phyloP scores from a whole-genome alignment of 129 eudicot genomes.

The Ambrosia trifida region DNA sequence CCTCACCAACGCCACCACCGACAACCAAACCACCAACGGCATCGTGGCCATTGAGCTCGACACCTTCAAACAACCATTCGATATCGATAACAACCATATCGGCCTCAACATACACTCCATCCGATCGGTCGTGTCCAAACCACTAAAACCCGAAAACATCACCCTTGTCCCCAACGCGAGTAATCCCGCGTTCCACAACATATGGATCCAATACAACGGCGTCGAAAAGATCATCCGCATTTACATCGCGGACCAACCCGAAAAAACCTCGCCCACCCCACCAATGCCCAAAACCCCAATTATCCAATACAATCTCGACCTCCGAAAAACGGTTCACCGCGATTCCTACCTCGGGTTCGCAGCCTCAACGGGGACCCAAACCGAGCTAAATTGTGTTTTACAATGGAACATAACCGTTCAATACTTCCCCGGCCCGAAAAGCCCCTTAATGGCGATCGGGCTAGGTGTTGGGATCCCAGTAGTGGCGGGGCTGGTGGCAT shows the following conservation, averaged over 20 bases:
- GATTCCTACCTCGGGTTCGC: slow-evolving; percentile 74
- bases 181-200: slow-evolving; percentile 37
- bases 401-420: slow-evolving; percentile 72
- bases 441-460: slow-evolving; percentile 28
- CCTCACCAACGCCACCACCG: slow-evolving; percentile 56
- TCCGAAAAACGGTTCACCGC: slow-evolving; percentile 32
- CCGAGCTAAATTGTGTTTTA: slow-evolving; percentile 58
- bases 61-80: slow-evolving; percentile 54
- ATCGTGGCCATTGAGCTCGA: slow-evolving; percentile 79
- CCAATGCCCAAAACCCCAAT: slow-evolving; percentile 53
- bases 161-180: slow-evolving; percentile 31
- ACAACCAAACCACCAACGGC: slow-evolving; percentile 40
- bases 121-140: slow-evolving; percentile 29
- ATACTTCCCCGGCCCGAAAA: slow-evolving; percentile 27
- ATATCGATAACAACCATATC: slow-evolving; percentile 62
- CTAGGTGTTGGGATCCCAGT: slow-evolving; percentile 58
- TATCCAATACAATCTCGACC: slow-evolving; percentile 38
- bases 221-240: slow-evolving; percentile 40
- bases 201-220: slow-evolving; percentile 75
- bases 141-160: slow-evolving; percentile 34
- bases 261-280: slow-evolving; percentile 31
- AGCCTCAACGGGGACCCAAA: slow-evolving; percentile 60
- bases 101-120: slow-evolving; percentile 61
- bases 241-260: slow-evolving; percentile 45
- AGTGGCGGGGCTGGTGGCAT: slow-evolving; percentile 32